Percentiles rank a stretch among this genome's conserved stretches.
These are phyloP conservation scores for Maudiozyma pseudohumilis DNA, from an alignment of 805 yeast species.

Conservation along the genomic window DNA sequence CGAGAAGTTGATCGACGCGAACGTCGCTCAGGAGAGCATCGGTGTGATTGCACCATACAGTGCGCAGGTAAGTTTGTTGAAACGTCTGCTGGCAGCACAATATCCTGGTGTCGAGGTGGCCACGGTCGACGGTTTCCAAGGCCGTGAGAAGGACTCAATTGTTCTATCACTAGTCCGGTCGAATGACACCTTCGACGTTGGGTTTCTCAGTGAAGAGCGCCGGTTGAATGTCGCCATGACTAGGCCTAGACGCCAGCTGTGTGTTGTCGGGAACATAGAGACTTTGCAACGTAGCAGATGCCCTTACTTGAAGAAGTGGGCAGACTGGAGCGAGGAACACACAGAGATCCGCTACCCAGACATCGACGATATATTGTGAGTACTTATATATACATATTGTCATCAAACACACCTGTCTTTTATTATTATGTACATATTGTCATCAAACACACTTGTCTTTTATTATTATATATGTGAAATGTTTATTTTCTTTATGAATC, in stretches of 20 bases:
- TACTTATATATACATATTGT: constrained; percentile 1
- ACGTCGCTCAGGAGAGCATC: constrained; percentile 47
- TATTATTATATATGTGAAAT: not conserved
- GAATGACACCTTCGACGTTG: constrained; percentile 60
- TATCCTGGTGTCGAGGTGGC: constrained; percentile 57
- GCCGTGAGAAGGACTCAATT: constrained; percentile 85
- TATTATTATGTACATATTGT: not conserved
- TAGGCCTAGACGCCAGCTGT: constrained; percentile 74
- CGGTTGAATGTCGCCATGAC: constrained; percentile 92
- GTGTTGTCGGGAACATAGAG: constrained; percentile 81
- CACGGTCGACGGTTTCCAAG: constrained; percentile 95
- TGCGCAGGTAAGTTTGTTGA: constrained; percentile 68
- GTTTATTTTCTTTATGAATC: constrained; percentile 3
- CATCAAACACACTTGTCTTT: too few relatives aligned
- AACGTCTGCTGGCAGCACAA: constrained; percentile 33
- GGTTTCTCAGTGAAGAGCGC: constrained; percentile 69
- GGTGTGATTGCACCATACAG: constrained; percentile 88
- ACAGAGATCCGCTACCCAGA: constrained; percentile 65
- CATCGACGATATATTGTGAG: constrained; percentile 28
- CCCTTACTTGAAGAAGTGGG: constrained; percentile 54
- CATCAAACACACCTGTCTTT: not conserved
- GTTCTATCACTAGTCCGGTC: constrained; percentile 75
- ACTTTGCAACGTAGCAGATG: constrained; percentile 38
- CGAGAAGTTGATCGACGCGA: constrained; percentile 37
- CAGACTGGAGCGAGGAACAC: constrained; percentile 54